Percentiles rank a stretch among this genome's conserved stretches.
Conservation (phyloP, 768 basidiomycete genomes). For the Artomyces pyxidatus region DNA sequence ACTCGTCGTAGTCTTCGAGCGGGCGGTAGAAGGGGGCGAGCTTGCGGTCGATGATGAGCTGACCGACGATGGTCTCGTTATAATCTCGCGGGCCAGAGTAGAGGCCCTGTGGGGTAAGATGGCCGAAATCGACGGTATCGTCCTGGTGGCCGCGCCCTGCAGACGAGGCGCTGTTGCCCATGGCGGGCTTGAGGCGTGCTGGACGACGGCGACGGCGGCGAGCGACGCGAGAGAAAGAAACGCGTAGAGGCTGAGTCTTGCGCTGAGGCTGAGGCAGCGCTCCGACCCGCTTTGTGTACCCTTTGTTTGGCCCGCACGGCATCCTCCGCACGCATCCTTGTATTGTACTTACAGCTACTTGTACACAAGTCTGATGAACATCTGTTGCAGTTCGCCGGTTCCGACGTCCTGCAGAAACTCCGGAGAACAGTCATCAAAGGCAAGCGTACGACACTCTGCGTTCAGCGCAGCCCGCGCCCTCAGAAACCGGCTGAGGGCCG, state of each 20-base stretch:
- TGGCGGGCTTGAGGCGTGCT: constrained; percentile 22
- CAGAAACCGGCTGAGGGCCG: too few relatives aligned
- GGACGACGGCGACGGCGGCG: neutral
- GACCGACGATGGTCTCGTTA: constrained; percentile 80
- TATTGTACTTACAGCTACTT: neutral
- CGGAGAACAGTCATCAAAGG: too few relatives aligned
- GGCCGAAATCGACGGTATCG: constrained; percentile 78
- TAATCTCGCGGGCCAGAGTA: constrained; percentile 84
- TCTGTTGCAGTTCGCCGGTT: too few relatives aligned
- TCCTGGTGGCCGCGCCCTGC: constrained; percentile 70
- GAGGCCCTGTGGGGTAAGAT: constrained; percentile 74
- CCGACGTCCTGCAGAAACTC: too few relatives aligned
- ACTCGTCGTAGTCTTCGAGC: constrained; percentile 84
- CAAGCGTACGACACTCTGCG: too few relatives aligned
- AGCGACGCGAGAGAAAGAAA: neutral
- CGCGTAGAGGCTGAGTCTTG: neutral
- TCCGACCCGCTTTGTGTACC: constrained; percentile 1
- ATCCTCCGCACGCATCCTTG: neutral
- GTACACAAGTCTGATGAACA: too few relatives aligned
- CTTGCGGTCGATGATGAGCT: constrained; percentile 79
- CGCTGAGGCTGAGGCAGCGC: neutral
- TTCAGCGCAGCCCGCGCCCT: too few relatives aligned
- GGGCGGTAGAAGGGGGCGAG: constrained; percentile 96
- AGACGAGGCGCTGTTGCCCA: constrained; percentile 81
- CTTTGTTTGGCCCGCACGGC: neutral